These are phyloP conservation scores for Volvox reticuliferus DNA, from an alignment of 139 green algal genomes.

Conservation along the genomic window DNA sequence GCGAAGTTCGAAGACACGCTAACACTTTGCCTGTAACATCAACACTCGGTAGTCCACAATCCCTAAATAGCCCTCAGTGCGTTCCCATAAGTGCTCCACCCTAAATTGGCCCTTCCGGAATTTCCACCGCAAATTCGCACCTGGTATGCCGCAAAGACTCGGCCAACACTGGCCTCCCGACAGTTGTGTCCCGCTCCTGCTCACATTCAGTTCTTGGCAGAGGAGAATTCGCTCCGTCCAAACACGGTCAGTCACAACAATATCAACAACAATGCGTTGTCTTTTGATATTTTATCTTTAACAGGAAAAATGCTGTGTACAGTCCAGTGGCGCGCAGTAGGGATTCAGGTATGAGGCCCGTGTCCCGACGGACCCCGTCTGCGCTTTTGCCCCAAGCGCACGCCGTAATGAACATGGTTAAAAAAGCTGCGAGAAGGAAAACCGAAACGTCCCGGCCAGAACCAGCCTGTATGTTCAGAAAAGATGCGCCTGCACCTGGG, in stretches of 20 bases:
- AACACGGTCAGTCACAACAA: conserved; percentile 36
- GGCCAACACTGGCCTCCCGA: conserved; percentile 18
- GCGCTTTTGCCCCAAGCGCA: neutral
- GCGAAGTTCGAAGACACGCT: no score
- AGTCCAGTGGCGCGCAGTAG: neutral
- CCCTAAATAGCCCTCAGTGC: neutral
- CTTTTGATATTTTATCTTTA: conserved; percentile 21
- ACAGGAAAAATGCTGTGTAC: neutral
- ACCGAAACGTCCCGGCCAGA: neutral
- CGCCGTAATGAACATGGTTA: neutral
- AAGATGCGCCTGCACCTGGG: neutral
- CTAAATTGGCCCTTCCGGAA: neutral
- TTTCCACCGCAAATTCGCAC: neutral
- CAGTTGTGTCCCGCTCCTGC: conserved; percentile 25
- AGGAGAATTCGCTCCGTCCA: conserved; percentile 13
- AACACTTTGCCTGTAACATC: neutral
- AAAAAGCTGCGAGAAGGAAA: neutral
- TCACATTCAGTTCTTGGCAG: conserved; percentile 7
- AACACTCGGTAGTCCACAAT: neutral
- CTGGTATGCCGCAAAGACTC: neutral
- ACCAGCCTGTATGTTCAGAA: conserved; percentile 1
- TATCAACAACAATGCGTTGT: conserved; percentile 31
- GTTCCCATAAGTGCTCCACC: neutral
- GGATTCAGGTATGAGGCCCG: neutral
- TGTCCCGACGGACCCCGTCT: neutral